Base-by-base conservation (phyloP, 164 flowering plant genomes). In the Kingdonia uniflora region DNA sequence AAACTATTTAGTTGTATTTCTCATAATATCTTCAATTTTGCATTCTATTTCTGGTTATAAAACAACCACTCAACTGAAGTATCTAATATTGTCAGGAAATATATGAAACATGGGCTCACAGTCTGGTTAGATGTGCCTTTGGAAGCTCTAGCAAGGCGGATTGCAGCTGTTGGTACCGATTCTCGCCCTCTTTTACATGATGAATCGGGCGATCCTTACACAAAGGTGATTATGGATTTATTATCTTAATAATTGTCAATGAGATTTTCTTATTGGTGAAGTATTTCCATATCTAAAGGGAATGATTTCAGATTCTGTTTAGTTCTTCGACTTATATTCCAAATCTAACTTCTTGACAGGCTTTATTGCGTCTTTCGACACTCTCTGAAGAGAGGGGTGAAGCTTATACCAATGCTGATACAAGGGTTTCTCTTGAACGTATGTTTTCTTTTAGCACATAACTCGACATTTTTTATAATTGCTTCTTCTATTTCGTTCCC, bases 61-160 rank as follows among this genome's bases (percentile, higher is more conserved):
- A 24, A 33, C n/a, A 22, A 48, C 44, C 16, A n/a, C 33, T 14
- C 22, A 8, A 17, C 37, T 15, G 22, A 11, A 1, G 19, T 35
- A 49, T 56, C 50, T 49, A 60, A 43, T 17, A 29, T 38, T 61
- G 1, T 51, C 69, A 94, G 99, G 99, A 80, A 62, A 67, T 74
- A 79, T 61, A 94, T 94, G 96, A 76, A 64, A 23, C 82, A 77
- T 57, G 99, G 99, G 7, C 63, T 94, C 45, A 85, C 85, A 71
- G 78, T 90, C 26, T 94, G 91, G 88, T 65, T 94, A 49, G 99
- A 94, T 68, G 99, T 94, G 33, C 99, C 99, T 49, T 54, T 82
- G 51, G 87, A 87, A 67, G 87, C 91, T 49, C 73, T 89, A 68
- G 99, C 97, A 12, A 74, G 64, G 56, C 78, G 99, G 56, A 87